phyloP scores from a whole-genome alignment of 495 filamentous ascomycete genomes.

The Penicilliopsis zonata region DNA sequence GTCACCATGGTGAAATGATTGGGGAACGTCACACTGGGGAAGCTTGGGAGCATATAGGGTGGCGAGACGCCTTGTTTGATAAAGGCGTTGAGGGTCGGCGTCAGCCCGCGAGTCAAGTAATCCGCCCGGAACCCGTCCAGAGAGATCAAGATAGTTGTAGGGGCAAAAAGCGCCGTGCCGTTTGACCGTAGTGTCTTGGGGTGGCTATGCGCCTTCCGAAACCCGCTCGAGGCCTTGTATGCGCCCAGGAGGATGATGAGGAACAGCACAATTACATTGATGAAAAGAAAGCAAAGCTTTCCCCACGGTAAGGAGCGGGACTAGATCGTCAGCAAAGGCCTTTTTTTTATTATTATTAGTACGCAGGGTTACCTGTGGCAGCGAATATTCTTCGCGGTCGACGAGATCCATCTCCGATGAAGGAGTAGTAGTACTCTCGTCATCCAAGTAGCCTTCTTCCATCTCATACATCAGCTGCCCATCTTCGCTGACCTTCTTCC shows the following conservation, averaged over 20 bases:
- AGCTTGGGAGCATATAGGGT: conserved; percentile 81
- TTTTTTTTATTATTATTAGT: no score
- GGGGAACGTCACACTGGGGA: conserved; percentile 94
- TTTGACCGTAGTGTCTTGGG: conserved; percentile 21
- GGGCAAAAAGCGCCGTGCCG: conserved; percentile 74
- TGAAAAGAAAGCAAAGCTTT: conserved; percentile 21
- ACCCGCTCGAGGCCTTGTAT: conserved; percentile 37
- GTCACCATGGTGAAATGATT: conserved; percentile 96
- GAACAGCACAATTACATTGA: conserved; percentile 35
- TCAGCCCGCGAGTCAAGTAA: conserved; percentile 72
- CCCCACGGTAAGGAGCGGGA: conserved; percentile 15
- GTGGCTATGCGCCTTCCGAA: conserved; percentile 13
- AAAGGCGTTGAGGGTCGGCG: conserved; percentile 70
- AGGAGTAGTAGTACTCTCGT: conserved; percentile 35
- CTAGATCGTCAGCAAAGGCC: conserved; percentile 6
- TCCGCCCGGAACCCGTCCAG: conserved; percentile 97
- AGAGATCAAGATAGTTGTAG: conserved; percentile 88
- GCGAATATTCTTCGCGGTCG: conserved; percentile 15
- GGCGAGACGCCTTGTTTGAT: conserved; percentile 78
- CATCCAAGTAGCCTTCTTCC: conserved; percentile 67
- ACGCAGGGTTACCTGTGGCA: conserved; percentile 15
- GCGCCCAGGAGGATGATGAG: conserved; percentile 39
- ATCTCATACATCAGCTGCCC: conserved; percentile 78
- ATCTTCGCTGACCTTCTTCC: conserved; percentile 44
- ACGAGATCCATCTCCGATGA: conserved; percentile 32